Conservation (phyloP, 208 protist genomes). For the Eutreptiella sp. region DNA sequence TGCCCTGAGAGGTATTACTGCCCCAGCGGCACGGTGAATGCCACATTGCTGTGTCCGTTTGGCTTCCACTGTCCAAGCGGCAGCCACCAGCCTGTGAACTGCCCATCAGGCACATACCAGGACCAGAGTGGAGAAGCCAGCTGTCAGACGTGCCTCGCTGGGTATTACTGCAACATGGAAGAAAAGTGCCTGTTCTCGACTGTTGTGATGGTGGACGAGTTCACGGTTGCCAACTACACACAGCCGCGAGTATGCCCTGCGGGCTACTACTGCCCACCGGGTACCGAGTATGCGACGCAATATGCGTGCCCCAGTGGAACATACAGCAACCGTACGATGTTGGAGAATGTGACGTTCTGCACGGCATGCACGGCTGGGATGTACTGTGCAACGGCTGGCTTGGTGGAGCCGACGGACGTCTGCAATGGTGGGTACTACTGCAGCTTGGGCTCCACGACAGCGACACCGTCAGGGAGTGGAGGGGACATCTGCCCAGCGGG, state of each 20-base stretch:
- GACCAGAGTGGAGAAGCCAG: slow-evolving; percentile 7
- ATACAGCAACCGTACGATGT: slow-evolving; percentile 16
- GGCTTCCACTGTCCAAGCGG: slow-evolving; percentile 30
- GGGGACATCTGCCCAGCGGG: slow-evolving; percentile 35
- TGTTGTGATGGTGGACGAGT: slow-evolving; percentile 26
- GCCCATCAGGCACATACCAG: background rate
- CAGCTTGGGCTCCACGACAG: background rate
- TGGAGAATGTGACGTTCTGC: slow-evolving; percentile 27
- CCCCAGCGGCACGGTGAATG: slow-evolving; percentile 3
- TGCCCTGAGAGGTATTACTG: slow-evolving; percentile 41
- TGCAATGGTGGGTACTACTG: slow-evolving; percentile 42
- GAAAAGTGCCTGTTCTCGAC: slow-evolving; percentile 6
- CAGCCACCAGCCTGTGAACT: background rate
- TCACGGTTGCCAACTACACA: slow-evolving; percentile 15
- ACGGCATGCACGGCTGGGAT: slow-evolving; percentile 3
- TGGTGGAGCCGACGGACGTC: slow-evolving; percentile 9
- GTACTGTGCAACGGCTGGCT: slow-evolving; percentile 1
- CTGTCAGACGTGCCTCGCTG: slow-evolving; percentile 20
- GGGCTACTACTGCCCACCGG: slow-evolving; percentile 42
- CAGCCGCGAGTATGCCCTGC: slow-evolving; percentile 30
- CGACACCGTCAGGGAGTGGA: slow-evolving; percentile 13
- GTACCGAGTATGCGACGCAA: slow-evolving; percentile 24
- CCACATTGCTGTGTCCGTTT: slow-evolving; percentile 21
- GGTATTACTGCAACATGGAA: slow-evolving; percentile 35
- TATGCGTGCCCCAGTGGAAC: slow-evolving; percentile 31